Conservation (phyloP, 352 stramenopile genomes). For the Phytophthora syringae region DNA sequence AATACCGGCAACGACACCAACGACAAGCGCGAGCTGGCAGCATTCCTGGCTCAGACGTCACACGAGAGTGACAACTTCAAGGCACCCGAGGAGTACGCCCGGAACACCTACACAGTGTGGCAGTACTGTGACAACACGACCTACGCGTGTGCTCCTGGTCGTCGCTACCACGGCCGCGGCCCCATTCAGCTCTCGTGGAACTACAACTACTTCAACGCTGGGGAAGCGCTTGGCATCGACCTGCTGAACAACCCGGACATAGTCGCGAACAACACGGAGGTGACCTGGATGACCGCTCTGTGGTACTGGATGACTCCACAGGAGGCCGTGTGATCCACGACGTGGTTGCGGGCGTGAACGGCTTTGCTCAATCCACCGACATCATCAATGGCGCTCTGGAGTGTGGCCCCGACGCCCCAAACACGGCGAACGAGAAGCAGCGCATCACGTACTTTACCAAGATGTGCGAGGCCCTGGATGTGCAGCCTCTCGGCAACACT, state of each 20-base stretch:
- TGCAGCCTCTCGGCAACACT: conserved; percentile 38
- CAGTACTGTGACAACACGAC: conserved; percentile 56
- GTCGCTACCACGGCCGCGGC: conserved; percentile 60
- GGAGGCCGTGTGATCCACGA: conserved; percentile 50
- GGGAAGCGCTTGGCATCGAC: conserved; percentile 43
- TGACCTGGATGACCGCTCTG: conserved; percentile 58
- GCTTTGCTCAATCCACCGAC: conserved; percentile 49
- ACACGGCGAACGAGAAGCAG: conserved; percentile 44
- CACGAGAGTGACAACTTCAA: conserved; percentile 56
- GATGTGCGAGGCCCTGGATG: conserved; percentile 38
- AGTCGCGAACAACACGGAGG: conserved; percentile 38
- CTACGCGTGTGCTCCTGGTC: conserved; percentile 37
- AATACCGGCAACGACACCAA: conserved; percentile 46
- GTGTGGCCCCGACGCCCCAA: conserved; percentile 42
- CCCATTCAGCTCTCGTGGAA: conserved; percentile 63
- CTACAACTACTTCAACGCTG: conserved; percentile 59
- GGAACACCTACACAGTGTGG: conserved; percentile 40
- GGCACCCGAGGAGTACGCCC: conserved; percentile 47
- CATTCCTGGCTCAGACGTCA: conserved; percentile 53
- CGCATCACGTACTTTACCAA: conserved; percentile 40
- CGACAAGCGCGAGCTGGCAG: conserved; percentile 52
- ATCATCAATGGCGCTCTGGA: conserved; percentile 62
- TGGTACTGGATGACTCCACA: conserved; percentile 66
- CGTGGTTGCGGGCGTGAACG: conserved; percentile 38
- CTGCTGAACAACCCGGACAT: conserved; percentile 46